Base-by-base conservation (phyloP, 371 early-diverging fungal species). In the Actinomucor elegans region DNA sequence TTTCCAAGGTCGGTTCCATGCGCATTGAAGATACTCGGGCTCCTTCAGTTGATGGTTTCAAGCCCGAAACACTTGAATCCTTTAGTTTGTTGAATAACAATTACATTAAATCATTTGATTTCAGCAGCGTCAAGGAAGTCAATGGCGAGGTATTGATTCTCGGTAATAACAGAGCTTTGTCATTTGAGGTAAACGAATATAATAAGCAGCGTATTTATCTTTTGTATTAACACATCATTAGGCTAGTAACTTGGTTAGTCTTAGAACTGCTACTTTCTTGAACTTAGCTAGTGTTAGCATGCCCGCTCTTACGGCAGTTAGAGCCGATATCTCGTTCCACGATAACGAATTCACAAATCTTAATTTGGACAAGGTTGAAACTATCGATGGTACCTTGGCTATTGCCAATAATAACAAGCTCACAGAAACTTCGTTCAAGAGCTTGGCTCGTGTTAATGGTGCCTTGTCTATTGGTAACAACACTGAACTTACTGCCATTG, bases 401-500 rank as follows among this genome's bases (percentile, higher is more conserved):
- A 67, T 85, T 35, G 79, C 71, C 5, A 78, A 77, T 40, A 82
- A 82, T 48, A 71, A 81, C 31, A 43, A 65, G 15, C 55, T 85
- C 14, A 64, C 34, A 44, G 76, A 79, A 21, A 55, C 71, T 2
- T 75, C 85, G 1, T 77, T 85, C 69, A 55, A 71, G 47, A 64
- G 58, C 4, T 57, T 84, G n/a, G 42, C 52, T 8, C 48, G 55
- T 15, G 69, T 85, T 10, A 73, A 72, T 12, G 85, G 85, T 17
- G 83, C 85, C 9, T 61, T 85, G 3, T 67, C 76, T 9, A 69
- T 85, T 28, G 81, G 80, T 49, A 81, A 85, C 66, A 85, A 85
- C 51, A 73, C 80, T 2, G 65, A 73, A 14, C 45, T 85, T 26
- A 51, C 47, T 1, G 42, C 59, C 9, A 66, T 85, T 20, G 67